phyloP scores from a whole-genome alignment of 208 protist genomes.

The Vickermania spadyakhi region DNA sequence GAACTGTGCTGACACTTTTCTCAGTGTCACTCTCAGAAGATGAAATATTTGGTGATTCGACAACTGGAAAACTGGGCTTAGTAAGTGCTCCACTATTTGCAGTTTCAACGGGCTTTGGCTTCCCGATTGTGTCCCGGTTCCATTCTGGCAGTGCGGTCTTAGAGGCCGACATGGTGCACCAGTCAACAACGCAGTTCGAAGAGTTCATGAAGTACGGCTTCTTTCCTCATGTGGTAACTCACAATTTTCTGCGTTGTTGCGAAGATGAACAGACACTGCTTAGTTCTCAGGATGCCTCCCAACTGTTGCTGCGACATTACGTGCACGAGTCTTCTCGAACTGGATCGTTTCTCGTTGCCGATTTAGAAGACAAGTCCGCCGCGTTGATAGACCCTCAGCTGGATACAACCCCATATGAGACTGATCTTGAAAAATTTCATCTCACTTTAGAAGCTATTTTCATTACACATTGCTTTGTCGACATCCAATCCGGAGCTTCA shows the following conservation, averaged over 20 bases:
- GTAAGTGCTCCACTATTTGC: slow-evolving; percentile 12
- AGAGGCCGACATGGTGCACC: background rate
- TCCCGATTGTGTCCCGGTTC: slow-evolving; percentile 18
- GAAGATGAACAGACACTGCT: background rate
- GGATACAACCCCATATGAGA: slow-evolving; percentile 24
- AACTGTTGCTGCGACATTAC: slow-evolving; percentile 59
- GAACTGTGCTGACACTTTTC: slow-evolving; percentile 41
- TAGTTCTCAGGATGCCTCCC: slow-evolving; percentile 5
- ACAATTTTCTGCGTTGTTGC: slow-evolving; percentile 19
- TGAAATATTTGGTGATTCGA: slow-evolving; percentile 24
- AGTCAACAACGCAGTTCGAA: slow-evolving; percentile 15
- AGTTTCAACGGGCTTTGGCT: slow-evolving; percentile 16
- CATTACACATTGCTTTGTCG: slow-evolving; percentile 67
- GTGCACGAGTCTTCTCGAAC: slow-evolving; percentile 65
- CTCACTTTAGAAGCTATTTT: slow-evolving; percentile 26
- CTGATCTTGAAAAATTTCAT: slow-evolving; percentile 24
- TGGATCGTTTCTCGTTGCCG: slow-evolving; percentile 52
- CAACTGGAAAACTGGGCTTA: background rate
- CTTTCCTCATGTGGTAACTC: slow-evolving; percentile 40
- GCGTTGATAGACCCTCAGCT: slow-evolving; percentile 48
- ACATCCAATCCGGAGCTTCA: slow-evolving; percentile 33
- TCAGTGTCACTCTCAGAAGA: slow-evolving; percentile 20
- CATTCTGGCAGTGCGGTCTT: background rate
- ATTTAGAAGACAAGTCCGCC: slow-evolving; percentile 11
- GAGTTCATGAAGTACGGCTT: slow-evolving; percentile 61